phyloP scores from a whole-genome alignment of 2,329 filamentous ascomycete species.

The Diaporthe sp. region DNA sequence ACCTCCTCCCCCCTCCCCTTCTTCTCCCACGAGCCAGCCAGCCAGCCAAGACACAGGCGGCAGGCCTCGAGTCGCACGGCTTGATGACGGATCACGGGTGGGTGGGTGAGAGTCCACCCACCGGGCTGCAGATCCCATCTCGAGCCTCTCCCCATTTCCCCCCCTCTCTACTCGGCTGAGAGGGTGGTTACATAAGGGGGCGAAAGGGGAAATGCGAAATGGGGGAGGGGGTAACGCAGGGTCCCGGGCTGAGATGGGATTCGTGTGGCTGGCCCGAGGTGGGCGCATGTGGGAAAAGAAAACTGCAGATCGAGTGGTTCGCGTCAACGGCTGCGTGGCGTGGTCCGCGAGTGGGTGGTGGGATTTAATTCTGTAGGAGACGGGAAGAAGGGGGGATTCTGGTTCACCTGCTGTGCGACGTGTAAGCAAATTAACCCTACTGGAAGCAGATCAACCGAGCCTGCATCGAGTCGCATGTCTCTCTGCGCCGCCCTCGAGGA shows the following conservation, averaged over 20 bases:
- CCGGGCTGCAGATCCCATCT: not conserved
- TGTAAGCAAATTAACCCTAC: not conserved
- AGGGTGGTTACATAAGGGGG: not conserved
- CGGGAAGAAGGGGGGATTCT: not conserved
- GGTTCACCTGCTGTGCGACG: not conserved
- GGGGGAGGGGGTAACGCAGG: not conserved
- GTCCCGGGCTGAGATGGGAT: not conserved
- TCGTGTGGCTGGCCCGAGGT: not conserved
- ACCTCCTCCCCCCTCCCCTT: too few relatives aligned
- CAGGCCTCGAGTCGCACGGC: not conserved
- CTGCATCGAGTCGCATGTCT: not conserved
- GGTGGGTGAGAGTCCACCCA: not conserved
- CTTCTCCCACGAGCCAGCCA: not conserved
- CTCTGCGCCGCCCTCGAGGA: not conserved
- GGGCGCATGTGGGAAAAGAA: not conserved
- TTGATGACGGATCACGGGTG: not conserved
- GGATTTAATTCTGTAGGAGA: not conserved
- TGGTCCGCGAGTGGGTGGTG: not conserved
- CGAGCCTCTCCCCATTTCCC: not conserved
- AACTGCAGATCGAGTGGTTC: constrained; percentile 1
- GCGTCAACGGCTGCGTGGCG: not conserved
- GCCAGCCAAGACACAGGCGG: not conserved
- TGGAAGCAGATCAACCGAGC: not conserved
- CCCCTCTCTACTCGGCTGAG: not conserved
- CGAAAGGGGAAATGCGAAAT: not conserved